Evolutionary conservation across 2,329 filamentous ascomycete genomes (phyloP).

Genomic region (Ceratocystiopsis brevicomis): DNA sequence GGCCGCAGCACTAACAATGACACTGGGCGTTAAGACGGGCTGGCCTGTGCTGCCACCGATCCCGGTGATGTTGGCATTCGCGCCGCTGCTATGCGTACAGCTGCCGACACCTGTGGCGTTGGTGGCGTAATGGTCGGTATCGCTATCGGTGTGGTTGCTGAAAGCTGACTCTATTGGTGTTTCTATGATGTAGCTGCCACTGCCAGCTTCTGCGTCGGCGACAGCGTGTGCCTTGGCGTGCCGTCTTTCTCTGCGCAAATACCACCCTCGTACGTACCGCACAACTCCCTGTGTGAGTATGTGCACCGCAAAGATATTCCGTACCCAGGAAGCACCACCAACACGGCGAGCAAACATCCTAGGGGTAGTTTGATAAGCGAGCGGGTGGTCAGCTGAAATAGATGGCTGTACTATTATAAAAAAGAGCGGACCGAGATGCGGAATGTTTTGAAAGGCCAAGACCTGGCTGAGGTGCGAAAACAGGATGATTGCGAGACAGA

Average conservation of each 20-base stretch:
- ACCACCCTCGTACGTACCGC: conserved; percentile 51
- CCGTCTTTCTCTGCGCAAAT: conserved; percentile 39
- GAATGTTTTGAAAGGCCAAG: conserved; percentile 17
- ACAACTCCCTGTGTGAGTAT: conserved; percentile 57
- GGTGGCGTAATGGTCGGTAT: too few relatives aligned
- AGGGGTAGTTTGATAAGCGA: conserved; percentile 26
- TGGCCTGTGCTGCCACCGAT: too few relatives aligned
- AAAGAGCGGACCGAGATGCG: conserved; percentile 18
- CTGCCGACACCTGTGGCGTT: conserved; percentile 23
- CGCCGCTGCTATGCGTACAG: too few relatives aligned
- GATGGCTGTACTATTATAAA: conserved; percentile 12
- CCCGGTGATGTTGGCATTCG: too few relatives aligned
- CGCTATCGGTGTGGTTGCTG: too few relatives aligned
- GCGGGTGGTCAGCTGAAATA: conserved; percentile 22
- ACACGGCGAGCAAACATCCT: conserved; percentile 33
- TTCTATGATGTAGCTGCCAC: conserved; percentile 20
- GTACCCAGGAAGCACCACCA: conserved; percentile 44
- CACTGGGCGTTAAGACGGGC: too few relatives aligned
- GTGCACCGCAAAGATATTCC: conserved; percentile 53
- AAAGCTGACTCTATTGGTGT: conserved; percentile 26
- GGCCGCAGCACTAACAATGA: background rate
- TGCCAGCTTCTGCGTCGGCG: conserved; percentile 45
- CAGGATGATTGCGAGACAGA: conserved; percentile 50
- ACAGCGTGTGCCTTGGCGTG: conserved; percentile 18
- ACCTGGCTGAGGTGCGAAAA: conserved; percentile 28